Conservation (phyloP, 1,284 basidiomycete species). For the Porogramme epimiltina region DNA sequence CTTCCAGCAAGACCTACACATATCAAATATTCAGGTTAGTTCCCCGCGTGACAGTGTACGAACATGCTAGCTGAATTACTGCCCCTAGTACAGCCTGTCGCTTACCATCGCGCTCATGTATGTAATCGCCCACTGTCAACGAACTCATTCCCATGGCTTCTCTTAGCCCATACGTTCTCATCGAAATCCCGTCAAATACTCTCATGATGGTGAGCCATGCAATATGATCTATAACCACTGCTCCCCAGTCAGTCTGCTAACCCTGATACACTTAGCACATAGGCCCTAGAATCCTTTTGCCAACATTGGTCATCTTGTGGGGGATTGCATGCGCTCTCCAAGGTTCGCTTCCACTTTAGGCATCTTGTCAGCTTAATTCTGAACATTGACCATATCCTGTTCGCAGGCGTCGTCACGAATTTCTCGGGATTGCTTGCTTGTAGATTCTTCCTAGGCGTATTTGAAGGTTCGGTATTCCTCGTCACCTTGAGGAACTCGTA, state of each 20-base stretch:
- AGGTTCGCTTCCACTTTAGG: not conserved
- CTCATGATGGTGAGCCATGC: constrained; percentile 45
- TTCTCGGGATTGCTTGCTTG: constrained; percentile 57
- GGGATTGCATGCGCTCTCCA: not conserved
- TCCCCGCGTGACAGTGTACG: not conserved
- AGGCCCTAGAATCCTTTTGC: constrained; percentile 21
- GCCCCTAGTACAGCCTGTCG: constrained; percentile 47
- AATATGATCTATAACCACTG: not conserved
- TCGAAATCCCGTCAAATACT: constrained; percentile 63
- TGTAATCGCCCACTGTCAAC: constrained; percentile 10
- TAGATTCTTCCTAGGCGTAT: constrained; percentile 64
- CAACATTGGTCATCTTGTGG: constrained; percentile 5
- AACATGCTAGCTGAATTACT: not conserved
- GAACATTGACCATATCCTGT: constrained; percentile 43
- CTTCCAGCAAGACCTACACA: not conserved
- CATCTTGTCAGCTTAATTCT: constrained; percentile 9
- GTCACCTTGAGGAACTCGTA: not conserved
- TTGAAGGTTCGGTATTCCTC: constrained; percentile 48
- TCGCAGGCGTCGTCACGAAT: constrained; percentile 49
- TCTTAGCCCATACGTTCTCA: constrained; percentile 58
- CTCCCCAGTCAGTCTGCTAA: too few relatives aligned
- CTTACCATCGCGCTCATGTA: constrained; percentile 55
- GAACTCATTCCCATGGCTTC: not conserved
- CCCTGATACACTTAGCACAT: constrained; percentile 37
- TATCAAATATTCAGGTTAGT: not conserved